Evolutionary conservation across 495 filamentous ascomycete species (phyloP).

Genomic region (Physcia stellaris): DNA sequence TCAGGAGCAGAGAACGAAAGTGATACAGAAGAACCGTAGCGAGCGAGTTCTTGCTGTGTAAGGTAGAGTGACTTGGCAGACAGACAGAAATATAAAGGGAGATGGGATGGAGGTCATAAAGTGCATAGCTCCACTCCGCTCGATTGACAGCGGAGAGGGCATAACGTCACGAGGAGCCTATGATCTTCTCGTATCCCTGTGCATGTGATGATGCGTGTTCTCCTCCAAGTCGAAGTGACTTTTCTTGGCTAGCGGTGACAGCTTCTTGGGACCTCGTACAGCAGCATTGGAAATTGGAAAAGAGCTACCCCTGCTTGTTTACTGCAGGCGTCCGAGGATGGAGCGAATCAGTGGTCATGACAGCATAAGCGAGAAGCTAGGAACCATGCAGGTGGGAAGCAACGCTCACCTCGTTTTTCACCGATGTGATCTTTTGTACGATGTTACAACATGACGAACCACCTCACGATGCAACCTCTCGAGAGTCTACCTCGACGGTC

Average conservation of each 20-base stretch:
- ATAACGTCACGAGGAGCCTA: neutral
- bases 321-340: no score
- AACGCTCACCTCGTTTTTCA: no score
- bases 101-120: neutral
- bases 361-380: no score
- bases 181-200: neutral
- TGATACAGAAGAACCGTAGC: constrained; percentile 15
- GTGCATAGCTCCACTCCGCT: constrained; percentile 1
- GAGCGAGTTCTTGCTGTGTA: constrained; percentile 12
- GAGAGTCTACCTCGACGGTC: no score
- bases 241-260: neutral
- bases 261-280: no score
- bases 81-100: constrained; percentile 1
- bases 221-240: neutral
- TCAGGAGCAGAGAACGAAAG: constrained; percentile 1
- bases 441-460: no score
- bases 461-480: no score
- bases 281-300: no score
- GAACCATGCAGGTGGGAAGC: no score
- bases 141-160: constrained; percentile 1
- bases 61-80: neutral
- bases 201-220: neutral
- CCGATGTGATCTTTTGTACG: no score
- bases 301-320: no score
- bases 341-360: no score